A percentile compares a stretch with the other conserved stretches of the same genome.
These are phyloP conservation scores for Penicillium sp. DNA, from an alignment of 2,329 filamentous ascomycete species.

Conservation along the genomic window DNA sequence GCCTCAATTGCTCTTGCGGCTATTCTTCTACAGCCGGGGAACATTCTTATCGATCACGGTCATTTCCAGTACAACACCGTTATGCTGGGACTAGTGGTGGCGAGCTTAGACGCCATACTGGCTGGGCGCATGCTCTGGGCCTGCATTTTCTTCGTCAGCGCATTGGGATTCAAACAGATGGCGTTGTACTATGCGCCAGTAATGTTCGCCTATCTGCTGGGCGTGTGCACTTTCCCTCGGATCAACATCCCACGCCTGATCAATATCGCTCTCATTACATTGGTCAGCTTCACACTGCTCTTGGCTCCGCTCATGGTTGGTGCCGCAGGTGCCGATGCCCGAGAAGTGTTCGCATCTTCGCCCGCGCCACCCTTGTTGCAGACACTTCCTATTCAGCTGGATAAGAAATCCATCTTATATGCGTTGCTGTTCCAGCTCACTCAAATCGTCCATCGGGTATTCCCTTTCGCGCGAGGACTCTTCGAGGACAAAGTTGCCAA, in stretches of 20 bases:
- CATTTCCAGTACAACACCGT: constrained; percentile 99
- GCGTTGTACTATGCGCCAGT: constrained; percentile 94
- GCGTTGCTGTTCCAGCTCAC: constrained; percentile 74
- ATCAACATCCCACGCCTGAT: constrained; percentile 70
- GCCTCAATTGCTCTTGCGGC: constrained; percentile 82
- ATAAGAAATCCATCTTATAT: constrained; percentile 70
- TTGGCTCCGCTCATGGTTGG: constrained; percentile 75
- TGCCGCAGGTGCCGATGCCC: constrained; percentile 67
- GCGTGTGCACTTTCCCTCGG: constrained; percentile 76
- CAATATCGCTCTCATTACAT: constrained; percentile 72
- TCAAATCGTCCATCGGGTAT: constrained; percentile 88
- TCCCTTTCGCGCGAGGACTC: constrained; percentile 91
- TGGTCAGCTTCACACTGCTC: constrained; percentile 71
- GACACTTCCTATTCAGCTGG: constrained; percentile 59
- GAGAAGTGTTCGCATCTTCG: constrained; percentile 62
- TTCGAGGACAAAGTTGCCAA: constrained; percentile 99
- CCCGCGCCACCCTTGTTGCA: constrained; percentile 64
- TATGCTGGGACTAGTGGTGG: constrained; percentile 89
- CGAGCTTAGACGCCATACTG: constrained; percentile 84
- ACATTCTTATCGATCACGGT: constrained; percentile 90
- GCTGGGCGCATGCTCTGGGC: constrained; percentile 85
- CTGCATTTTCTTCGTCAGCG: constrained; percentile 88
- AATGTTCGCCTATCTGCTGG: constrained; percentile 88
- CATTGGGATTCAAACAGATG: constrained; percentile 99
- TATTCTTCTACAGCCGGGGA: constrained; percentile 87